Evolutionary conservation across 805 yeast genomes (phyloP).

Genomic region (Komagataella populi): DNA sequence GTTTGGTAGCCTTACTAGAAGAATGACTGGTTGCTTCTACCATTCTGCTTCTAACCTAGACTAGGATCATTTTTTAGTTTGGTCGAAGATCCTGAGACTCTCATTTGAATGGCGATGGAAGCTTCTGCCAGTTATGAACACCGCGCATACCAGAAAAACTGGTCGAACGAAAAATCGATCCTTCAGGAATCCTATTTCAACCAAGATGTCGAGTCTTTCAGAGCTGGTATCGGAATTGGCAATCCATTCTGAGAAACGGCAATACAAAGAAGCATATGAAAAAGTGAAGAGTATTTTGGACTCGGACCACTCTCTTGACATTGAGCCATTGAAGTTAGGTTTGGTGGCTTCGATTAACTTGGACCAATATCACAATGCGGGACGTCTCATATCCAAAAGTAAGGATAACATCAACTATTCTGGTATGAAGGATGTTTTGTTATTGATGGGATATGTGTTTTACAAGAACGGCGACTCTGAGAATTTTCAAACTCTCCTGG

Average conservation of each 20-base stretch:
- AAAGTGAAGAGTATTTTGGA: slow-evolving; percentile 15
- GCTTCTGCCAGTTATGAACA: not conserved
- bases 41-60: too few relatives aligned
- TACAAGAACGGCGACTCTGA: slow-evolving; percentile 32
- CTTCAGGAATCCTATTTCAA: slow-evolving; percentile 1
- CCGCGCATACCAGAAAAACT: slow-evolving; percentile 5
- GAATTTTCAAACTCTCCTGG: slow-evolving; percentile 14
- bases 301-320: slow-evolving; percentile 12
- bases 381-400: slow-evolving; percentile 20
- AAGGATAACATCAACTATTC: slow-evolving; percentile 16
- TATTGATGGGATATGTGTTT: slow-evolving; percentile 41
- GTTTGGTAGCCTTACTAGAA: not conserved
- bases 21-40: too few relatives aligned
- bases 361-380: slow-evolving; percentile 40
- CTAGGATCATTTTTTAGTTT: too few relatives aligned
- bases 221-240: slow-evolving; percentile 20
- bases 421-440: slow-evolving; percentile 18
- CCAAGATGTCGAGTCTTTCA: slow-evolving; percentile 12
- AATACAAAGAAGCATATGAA: slow-evolving; percentile 19
- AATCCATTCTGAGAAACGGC: slow-evolving; percentile 20
- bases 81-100: not conserved
- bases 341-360: slow-evolving; percentile 45
- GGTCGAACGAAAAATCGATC: not conserved
- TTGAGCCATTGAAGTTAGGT: slow-evolving; percentile 23
- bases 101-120: not conserved